Evolutionary conservation across 140 eudicot species (phyloP), one percentile per base, ranked within the genome.

Genomic region (Ambrosia hybrid): DNA sequence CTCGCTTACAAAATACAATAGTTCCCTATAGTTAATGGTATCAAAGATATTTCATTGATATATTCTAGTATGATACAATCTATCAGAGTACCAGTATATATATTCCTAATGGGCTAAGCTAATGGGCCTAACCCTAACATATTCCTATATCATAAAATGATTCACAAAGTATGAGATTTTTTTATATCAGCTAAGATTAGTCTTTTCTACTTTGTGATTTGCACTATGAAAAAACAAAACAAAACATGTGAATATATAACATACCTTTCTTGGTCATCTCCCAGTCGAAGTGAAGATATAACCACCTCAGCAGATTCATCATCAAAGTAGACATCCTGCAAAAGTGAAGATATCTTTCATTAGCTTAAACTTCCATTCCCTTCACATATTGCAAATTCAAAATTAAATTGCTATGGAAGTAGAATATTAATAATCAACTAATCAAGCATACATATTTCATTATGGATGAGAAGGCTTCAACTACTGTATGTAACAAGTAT

Each of bases 261-360:
- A 33, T 68, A 89, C 96, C 92, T 83, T 73, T 89, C 95, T 76
- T 89, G 90, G 67, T 92, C 92, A 80, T 87, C 96, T 71, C 92
- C 96, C 37, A 89, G 72, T 30, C 95, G 87, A 78, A 89, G 95
- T 1, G 98, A 92, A 61, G 98, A 89, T 70, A 89, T 87, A 69
- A 92, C 96, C 16, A 85, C 98, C 79, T 92, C 98, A 70, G 96
- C 95, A 74, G 98, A 89, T 82, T 92, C 98, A 73, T 92, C 96
- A 75, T 89, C 98, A 78, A 92, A 92, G 80, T 89, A 92, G 9
- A 92, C 92, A 78, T 89, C 95, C 98, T 92, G 78, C 65, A 79
- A 63, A 73, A 70, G 39, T 21, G 17, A 56, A 75, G 41, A 67
- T 17, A 45, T 36, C 21, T n/a, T 34, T 51, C 43, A 68, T 49